These are phyloP conservation scores for Dioscorea dumetorum DNA, from an alignment of 106 monocot genomes.

Conservation along the genomic window DNA sequence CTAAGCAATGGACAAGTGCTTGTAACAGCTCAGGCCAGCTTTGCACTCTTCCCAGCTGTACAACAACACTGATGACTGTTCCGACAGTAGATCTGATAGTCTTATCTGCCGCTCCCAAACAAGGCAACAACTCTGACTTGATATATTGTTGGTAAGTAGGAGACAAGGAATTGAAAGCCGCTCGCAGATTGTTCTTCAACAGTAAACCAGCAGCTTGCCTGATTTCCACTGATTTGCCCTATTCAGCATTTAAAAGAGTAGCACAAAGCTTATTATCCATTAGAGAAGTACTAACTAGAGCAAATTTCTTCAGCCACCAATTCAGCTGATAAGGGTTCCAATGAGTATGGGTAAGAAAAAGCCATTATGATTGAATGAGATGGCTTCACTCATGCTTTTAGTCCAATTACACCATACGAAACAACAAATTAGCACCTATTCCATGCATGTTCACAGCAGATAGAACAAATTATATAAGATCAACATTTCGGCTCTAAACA, in stretches of 20 bases:
- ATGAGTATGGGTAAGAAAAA: too few species aligned
- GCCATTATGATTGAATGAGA: too few species aligned
- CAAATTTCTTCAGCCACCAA: too few species aligned
- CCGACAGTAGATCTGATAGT: slow-evolving; percentile 88
- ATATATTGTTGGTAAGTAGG: slow-evolving; percentile 74
- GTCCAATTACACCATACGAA: too few species aligned
- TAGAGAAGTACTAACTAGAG: too few species aligned
- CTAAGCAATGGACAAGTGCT: slow-evolving; percentile 82
- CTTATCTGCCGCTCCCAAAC: slow-evolving; percentile 77
- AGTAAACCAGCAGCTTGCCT: slow-evolving; percentile 92
- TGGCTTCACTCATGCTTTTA: too few species aligned
- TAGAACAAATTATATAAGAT: too few species aligned
- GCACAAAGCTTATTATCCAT: too few species aligned
- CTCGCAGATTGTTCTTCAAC: slow-evolving; percentile 77
- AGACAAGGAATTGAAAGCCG: slow-evolving; percentile 49
- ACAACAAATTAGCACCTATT: too few species aligned
- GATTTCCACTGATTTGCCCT: slow-evolving; percentile 77
- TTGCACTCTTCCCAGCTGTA: slow-evolving; percentile 51
- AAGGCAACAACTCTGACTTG: slow-evolving; percentile 71
- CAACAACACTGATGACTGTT: slow-evolving; percentile 82
- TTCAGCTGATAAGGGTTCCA: too few species aligned
- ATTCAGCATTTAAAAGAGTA: slow-evolving; percentile 2
- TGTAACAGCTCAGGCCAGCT: slow-evolving; percentile 95
- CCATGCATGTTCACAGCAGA: too few species aligned
- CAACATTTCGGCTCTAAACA: too few species aligned